Evolutionary conservation across 2,329 filamentous ascomycete species (phyloP).

Genomic region (Coleophoma eucalyptorum): DNA sequence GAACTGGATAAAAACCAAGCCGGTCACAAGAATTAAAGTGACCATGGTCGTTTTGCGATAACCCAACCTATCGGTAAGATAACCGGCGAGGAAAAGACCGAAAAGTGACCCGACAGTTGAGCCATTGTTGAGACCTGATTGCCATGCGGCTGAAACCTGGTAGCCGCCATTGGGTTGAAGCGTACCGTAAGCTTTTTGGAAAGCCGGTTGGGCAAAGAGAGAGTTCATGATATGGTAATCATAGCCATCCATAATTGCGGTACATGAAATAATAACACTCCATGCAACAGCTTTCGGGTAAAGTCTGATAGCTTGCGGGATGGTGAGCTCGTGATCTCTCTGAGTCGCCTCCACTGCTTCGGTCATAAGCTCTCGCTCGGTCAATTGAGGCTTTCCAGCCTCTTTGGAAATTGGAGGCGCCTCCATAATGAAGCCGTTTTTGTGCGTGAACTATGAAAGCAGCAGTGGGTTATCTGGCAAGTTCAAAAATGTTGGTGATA

Average conservation of each 20-base stretch:
- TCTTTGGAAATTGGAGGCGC: no score
- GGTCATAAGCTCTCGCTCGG: neutral
- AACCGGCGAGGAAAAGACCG: constrained; percentile 35
- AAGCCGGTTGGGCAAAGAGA: constrained; percentile 27
- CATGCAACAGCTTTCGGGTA: constrained; percentile 14
- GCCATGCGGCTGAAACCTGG: constrained; percentile 34
- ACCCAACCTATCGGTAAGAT: constrained; percentile 33
- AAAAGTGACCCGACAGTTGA: constrained; percentile 35
- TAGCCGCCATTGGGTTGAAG: constrained; percentile 25
- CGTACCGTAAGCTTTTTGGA: constrained; percentile 24
- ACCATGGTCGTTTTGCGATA: constrained; percentile 42
- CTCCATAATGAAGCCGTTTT: no score
- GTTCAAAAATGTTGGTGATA: no score
- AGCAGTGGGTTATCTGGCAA: no score
- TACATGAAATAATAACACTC: constrained; percentile 28
- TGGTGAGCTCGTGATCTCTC: constrained; percentile 1
- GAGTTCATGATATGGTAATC: constrained; percentile 29
- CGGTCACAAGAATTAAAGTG: constrained; percentile 35
- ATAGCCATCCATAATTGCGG: constrained; percentile 33
- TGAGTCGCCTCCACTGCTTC: constrained; percentile 2
- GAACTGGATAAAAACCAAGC: constrained; percentile 42
- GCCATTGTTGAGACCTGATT: constrained; percentile 36
- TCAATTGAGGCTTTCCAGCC: neutral
- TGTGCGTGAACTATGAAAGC: no score
- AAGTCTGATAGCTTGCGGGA: constrained; percentile 3